Percentiles rank a stretch among this genome's conserved stretches.
Conservation (phyloP, 768 basidiomycete species). For the Russula griseocarnosa region DNA sequence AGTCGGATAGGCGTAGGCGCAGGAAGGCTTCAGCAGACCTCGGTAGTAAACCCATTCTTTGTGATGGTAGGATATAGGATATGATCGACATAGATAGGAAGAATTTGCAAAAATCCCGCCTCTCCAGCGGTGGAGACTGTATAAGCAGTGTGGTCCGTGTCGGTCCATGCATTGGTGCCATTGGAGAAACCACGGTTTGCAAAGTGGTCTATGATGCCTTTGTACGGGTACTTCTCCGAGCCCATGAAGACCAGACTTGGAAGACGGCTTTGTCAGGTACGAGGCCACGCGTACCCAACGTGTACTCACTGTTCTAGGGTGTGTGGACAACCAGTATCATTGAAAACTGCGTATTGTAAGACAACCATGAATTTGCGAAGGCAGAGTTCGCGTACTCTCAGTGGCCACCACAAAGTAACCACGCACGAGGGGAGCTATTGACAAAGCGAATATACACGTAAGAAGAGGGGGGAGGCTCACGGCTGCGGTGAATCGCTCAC, state of each 20-base stretch:
- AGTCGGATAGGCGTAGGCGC: constrained; percentile 3
- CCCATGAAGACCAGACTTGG: constrained; percentile 88
- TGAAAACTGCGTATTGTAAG: constrained; percentile 58
- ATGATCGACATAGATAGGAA: constrained; percentile 92
- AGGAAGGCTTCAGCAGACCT: constrained; percentile 34
- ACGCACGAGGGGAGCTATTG: constrained; percentile 77
- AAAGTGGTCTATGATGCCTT: constrained; percentile 90
- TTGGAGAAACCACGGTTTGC: constrained; percentile 92
- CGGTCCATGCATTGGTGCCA: constrained; percentile 97
- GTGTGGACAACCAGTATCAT: constrained; percentile 93
- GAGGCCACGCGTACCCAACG: background rate
- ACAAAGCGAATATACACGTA: constrained; percentile 3
- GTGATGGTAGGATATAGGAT: constrained; percentile 95
- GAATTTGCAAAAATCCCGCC: constrained; percentile 81
- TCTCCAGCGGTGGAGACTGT: constrained; percentile 94
- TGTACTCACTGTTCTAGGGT: constrained; percentile 87
- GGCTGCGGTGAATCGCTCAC: constrained; percentile 38
- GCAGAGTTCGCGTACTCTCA: constrained; percentile 59
- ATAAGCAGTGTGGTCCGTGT: constrained; percentile 91
- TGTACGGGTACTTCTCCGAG: constrained; percentile 91
- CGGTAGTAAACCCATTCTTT: constrained; percentile 71
- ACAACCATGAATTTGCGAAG: background rate
- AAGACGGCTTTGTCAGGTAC: constrained; percentile 1
- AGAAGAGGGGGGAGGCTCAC: background rate
- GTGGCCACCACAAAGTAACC: constrained; percentile 89